Base-by-base conservation (phyloP, 2,329 filamentous ascomycete species). In the Cytospora mali region DNA sequence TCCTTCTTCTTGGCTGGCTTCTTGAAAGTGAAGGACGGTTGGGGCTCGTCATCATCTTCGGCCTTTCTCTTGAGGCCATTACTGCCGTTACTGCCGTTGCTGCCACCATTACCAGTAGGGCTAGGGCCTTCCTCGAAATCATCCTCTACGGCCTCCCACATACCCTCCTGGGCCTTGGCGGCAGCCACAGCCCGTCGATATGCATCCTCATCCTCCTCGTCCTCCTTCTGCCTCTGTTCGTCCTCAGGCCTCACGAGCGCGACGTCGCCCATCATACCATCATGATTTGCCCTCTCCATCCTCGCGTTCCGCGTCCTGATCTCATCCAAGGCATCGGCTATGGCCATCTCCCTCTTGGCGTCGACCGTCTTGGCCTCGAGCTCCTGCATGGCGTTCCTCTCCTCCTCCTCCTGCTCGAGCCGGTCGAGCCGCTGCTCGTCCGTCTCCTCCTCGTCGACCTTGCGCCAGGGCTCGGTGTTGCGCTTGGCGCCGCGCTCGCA, bases 301-400 rank as follows among this genome's bases (percentile, higher is more conserved):
- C 93, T 83, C 9, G 95, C 95, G 77, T 99, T 99, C 67, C 94
- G 81, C 58, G 91, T 94, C 61, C 94, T 83, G 62, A 99, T 97
- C 77, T 97, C 93, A 75, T 99, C 95, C 61, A 99, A 79, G 9
- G 93, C 94, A 79, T 99, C 95, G 2, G 95, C 95, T 51, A 97
- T 92, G 21, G 91, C 92, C 93, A 99, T 99, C 76, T 99, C 95
- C 48, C 90, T 84, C 79, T 95, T 93, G 1, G 93, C 93, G 74
- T 99, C 95, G 25, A 90, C 79, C 61, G 94, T 97, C 79, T 98
- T 98, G 66, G 90, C 89, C 78, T 99, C 95, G 53, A 99, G 78
- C 73, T 97, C 93, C 62, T 90, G 90, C 96, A 99, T 99, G 25
- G 92, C 92, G 75, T 97, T 93, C 67, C 88, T 84, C 75, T 97